Percentiles rank a stretch among this genome's conserved stretches.
Evolutionary conservation across 306 rosid genomes (phyloP).

Genomic region (Trichosanthes truncata): DNA sequence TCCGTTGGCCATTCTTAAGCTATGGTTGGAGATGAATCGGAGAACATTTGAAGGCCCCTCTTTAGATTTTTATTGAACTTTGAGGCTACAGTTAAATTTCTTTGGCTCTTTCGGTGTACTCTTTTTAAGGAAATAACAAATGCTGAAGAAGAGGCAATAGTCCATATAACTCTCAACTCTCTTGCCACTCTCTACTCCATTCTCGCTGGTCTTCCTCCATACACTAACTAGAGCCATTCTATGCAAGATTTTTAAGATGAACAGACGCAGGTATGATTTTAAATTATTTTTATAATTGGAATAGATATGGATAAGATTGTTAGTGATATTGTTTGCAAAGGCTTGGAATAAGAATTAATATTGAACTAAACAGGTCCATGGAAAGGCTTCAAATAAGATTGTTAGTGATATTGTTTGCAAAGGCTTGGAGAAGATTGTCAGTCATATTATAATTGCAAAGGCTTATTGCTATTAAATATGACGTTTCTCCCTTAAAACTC

Average conservation of each 20-base stretch:
- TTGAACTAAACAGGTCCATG: too few relatives aligned
- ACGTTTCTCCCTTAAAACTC: too few relatives aligned
- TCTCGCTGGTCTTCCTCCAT: background rate
- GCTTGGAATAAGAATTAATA: background rate
- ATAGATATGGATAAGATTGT: background rate
- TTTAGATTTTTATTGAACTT: background rate
- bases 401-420: too few relatives aligned
- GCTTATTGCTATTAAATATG: too few relatives aligned
- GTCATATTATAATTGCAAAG: too few relatives aligned
- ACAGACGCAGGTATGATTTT: background rate
- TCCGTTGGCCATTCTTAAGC: background rate
- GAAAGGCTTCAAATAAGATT: too few relatives aligned
- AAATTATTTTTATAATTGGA: background rate
- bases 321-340: background rate
- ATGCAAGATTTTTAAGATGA: background rate
- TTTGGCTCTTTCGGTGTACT: background rate
- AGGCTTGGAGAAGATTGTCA: too few relatives aligned
- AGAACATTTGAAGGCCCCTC: background rate
- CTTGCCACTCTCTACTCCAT: background rate
- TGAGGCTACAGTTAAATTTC: background rate
- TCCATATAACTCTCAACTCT: background rate
- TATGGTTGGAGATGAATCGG: background rate
- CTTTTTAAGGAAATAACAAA: background rate
- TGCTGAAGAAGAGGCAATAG: background rate
- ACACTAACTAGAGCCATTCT: background rate